Evolutionary conservation across 2,329 filamentous ascomycete genomes (phyloP).

Genomic region (Scopulariopsis brevicaulis): DNA sequence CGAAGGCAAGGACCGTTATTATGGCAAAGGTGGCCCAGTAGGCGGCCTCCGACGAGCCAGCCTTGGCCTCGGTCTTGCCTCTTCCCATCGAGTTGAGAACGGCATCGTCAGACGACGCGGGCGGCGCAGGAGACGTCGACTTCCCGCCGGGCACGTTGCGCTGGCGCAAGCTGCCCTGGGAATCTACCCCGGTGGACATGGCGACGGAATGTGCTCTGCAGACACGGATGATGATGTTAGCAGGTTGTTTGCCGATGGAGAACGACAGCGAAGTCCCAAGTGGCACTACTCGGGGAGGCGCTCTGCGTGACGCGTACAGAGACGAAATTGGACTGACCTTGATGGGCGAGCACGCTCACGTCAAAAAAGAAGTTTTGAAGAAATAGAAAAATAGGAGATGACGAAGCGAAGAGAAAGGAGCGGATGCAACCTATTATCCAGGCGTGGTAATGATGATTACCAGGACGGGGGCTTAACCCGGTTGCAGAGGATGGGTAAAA

Average conservation of each 20-base stretch:
- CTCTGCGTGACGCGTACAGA: background rate
- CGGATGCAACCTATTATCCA: background rate
- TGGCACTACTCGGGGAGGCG: background rate
- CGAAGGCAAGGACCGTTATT: slow-evolving; percentile 74
- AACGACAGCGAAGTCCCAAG: background rate
- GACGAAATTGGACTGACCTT: background rate
- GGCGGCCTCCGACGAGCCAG: slow-evolving; percentile 57
- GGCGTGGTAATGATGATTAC: background rate
- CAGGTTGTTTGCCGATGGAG: background rate
- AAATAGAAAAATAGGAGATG: slow-evolving; percentile 7
- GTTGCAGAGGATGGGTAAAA: background rate
- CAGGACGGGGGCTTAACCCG: background rate
- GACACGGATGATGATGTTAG: background rate
- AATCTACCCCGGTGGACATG: slow-evolving; percentile 37
- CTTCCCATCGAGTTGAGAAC: slow-evolving; percentile 38
- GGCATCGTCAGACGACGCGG: slow-evolving; percentile 24
- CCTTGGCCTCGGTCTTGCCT: slow-evolving; percentile 19
- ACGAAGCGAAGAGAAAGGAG: slow-evolving; percentile 9
- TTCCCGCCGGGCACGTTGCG: slow-evolving; percentile 37
- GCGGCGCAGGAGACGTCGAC: slow-evolving; percentile 18
- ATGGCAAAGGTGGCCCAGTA: slow-evolving; percentile 70
- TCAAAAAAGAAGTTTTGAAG: slow-evolving; percentile 8
- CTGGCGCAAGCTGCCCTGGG: slow-evolving; percentile 49
- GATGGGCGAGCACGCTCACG: background rate
- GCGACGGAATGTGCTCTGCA: slow-evolving; percentile 11